Conservation (phyloP, 1,284 basidiomycete genomes). For the Clitocybe nebularis region DNA sequence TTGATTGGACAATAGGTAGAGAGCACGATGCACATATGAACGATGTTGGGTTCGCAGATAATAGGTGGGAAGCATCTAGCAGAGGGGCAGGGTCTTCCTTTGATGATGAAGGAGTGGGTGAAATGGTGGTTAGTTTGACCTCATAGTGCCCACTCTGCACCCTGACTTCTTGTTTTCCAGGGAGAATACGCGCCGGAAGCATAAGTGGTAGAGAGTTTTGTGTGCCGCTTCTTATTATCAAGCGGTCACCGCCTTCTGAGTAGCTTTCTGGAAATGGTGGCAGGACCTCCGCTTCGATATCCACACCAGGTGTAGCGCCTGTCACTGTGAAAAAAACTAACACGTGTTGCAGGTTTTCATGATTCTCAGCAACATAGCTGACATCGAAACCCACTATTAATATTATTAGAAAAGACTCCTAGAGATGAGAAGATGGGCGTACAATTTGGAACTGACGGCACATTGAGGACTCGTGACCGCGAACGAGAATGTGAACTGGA, state of each 20-base stretch:
- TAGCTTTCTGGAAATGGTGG: slow-evolving; percentile 38
- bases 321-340: slow-evolving; percentile 61
- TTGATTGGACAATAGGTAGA: slow-evolving; percentile 59
- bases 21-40: slow-evolving; percentile 76
- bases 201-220: slow-evolving; percentile 53
- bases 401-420: no score
- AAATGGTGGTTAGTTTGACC: slow-evolving; percentile 53
- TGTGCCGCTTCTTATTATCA: slow-evolving; percentile 59
- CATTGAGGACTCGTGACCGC: slow-evolving; percentile 14
- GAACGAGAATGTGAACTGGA: slow-evolving; percentile 14
- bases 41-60: slow-evolving; percentile 46
- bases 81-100: slow-evolving; percentile 39
- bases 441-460: slow-evolving; percentile 14
- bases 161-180: slow-evolving; percentile 60
- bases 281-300: slow-evolving; percentile 61
- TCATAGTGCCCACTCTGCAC: slow-evolving; percentile 61
- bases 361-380: slow-evolving; percentile 77
- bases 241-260: slow-evolving; percentile 42
- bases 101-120: slow-evolving; percentile 16
- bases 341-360: slow-evolving; percentile 76
- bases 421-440: slow-evolving; percentile 6
- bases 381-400: slow-evolving; percentile 47
- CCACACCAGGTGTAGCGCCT: slow-evolving; percentile 40
- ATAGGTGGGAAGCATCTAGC: slow-evolving; percentile 68
- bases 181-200: slow-evolving; percentile 60